These are phyloP conservation scores for Fusarium sarcochroum DNA, from an alignment of 2,329 filamentous ascomycete genomes.

Conservation along the genomic window DNA sequence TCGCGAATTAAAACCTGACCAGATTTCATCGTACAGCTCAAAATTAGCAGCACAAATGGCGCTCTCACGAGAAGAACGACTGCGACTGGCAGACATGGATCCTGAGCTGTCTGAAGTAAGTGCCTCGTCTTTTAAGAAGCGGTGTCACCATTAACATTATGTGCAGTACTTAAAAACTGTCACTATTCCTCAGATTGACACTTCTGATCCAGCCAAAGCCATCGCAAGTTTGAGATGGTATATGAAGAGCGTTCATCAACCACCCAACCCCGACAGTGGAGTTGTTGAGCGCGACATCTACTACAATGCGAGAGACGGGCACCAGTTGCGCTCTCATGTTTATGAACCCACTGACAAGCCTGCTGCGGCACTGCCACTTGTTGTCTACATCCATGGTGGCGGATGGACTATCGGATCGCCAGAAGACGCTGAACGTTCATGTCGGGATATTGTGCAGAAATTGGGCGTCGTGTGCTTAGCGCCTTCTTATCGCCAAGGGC, in stretches of 20 bases:
- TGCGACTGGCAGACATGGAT: not conserved
- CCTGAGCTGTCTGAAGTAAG: not conserved
- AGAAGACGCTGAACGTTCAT: not conserved
- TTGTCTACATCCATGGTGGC: constrained; percentile 3
- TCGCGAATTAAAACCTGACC: no score
- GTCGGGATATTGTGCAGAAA: not conserved
- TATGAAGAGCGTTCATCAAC: not conserved
- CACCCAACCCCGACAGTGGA: not conserved
- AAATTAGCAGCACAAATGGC: not conserved
- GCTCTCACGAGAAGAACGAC: not conserved
- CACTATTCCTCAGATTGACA: not conserved
- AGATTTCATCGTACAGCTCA: no score
- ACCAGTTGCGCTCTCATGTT: not conserved
- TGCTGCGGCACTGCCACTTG: rapidly evolving
- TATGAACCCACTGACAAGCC: not conserved
- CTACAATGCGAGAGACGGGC: not conserved
- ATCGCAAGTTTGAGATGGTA: constrained; percentile 11
- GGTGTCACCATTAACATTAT: rapidly evolving
- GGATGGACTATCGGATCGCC: constrained; percentile 11
- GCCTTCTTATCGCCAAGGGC: not conserved
- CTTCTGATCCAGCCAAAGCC: not conserved
- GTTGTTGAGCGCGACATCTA: not conserved
- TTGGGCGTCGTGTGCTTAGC: not conserved
- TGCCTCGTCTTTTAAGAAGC: rapidly evolving
- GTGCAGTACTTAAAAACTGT: not conserved